Evolutionary conservation across 2,329 filamentous ascomycete species (phyloP), one percentile per base, ranked within the genome.

Genomic region (Onygenales sp.): DNA sequence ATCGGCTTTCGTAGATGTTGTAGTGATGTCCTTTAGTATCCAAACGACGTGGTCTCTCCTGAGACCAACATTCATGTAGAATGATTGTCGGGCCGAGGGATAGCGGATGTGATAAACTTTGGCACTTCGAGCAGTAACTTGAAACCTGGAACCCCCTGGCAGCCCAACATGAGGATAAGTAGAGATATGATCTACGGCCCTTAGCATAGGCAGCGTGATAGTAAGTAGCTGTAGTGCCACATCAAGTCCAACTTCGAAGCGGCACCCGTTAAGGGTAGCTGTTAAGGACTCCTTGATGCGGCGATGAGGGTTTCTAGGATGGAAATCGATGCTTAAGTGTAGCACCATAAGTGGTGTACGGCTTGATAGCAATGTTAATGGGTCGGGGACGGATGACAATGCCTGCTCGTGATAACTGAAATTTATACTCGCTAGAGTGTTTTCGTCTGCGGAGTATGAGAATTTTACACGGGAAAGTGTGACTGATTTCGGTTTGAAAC

Each of bases 211-310:
- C 50, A 70, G 62, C 1, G 71, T 72, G 42, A 68, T 58, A 5
- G 59, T 59, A 32, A 73, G 63, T 32, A 69, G 55, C 27, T 63
- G 62, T 31, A 69, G 56, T 43, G 66, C 61, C 41, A 72, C 54
- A 8, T 66, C 63, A 2, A 62, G 52, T 43, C 66, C 64, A 14
- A 63, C 53, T 44, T 66, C 64, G 21, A 63, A 55, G 35, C 62
- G 61, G 32, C 59, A 55, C 27, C 62, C 59, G 49, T 72, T 73
- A 45, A 73, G 57, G 45, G 62, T 65, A 48, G 65, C 61, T 2
- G 66, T 64, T 10, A 73, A 60, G n/a, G 70, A 59, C 48, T 68
- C 66, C 56, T 66, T 67, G 47, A 73, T 69, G 32, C 70, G 68
- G 43, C 69, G 67, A 59, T 73, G 70, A 43, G 69, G 70, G 49